phyloP scores from a whole-genome alignment of 2,329 filamentous ascomycete genomes.

The Colletotrichum tofieldiae region DNA sequence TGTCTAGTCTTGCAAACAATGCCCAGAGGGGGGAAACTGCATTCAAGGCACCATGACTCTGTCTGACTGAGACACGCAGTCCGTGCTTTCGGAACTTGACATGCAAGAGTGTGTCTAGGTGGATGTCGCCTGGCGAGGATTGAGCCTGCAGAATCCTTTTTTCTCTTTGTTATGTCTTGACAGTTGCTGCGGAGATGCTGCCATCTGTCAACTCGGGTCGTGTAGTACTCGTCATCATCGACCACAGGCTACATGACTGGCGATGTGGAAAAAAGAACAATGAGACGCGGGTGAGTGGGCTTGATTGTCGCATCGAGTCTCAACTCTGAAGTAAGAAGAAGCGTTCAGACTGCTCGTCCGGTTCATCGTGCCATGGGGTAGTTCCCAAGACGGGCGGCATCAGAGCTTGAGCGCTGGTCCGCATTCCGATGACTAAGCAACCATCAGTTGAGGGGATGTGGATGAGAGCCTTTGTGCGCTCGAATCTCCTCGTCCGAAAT shows the following conservation, averaged over 20 bases:
- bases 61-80: background rate
- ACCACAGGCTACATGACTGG: background rate
- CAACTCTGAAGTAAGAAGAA: background rate
- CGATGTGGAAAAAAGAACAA: background rate
- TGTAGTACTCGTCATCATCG: background rate
- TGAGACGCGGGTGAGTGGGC: too few species aligned
- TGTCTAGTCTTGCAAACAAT: slow-evolving; percentile 4
- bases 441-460: background rate
- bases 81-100: slow-evolving; percentile 23
- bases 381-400: too few species aligned
- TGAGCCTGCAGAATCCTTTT: background rate
- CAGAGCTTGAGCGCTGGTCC: background rate
- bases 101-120: slow-evolving; percentile 11
- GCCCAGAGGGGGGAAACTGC: background rate
- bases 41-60: background rate
- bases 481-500: slow-evolving; percentile 1
- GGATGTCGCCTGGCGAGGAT: slow-evolving; percentile 1
- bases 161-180: slow-evolving; percentile 1
- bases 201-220: background rate
- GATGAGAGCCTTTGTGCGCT: background rate
- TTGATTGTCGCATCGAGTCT: background rate
- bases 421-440: slow-evolving; percentile 15
- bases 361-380: background rate
- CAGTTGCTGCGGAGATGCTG: slow-evolving; percentile 15
- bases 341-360: background rate